Conservation (phyloP, 1,139 yeast species). For the Yamadazyma buinensis region DNA sequence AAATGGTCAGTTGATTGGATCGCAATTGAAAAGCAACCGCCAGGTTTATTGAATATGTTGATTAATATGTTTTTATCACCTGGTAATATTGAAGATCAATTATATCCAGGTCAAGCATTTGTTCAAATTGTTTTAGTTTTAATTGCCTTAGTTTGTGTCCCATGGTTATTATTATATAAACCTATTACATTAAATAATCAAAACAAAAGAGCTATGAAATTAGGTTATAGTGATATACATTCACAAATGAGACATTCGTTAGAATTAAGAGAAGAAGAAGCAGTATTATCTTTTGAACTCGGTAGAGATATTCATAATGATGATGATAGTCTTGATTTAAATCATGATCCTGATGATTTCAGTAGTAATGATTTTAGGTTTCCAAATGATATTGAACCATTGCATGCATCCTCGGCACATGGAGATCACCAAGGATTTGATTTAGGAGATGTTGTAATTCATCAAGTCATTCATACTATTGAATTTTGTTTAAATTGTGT, state of each 20-base stretch:
- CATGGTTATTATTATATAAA: constrained; percentile 86
- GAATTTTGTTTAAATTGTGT: constrained; percentile 97
- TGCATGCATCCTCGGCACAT: constrained; percentile 24
- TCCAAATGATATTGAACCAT: constrained; percentile 48
- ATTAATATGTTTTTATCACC: constrained; percentile 96
- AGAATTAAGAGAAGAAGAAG: constrained; percentile 33
- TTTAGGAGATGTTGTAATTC: constrained; percentile 92
- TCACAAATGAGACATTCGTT: constrained; percentile 30
- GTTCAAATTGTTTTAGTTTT: constrained; percentile 73
- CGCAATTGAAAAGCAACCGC: constrained; percentile 70
- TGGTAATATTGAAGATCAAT: constrained; percentile 76
- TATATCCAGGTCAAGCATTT: constrained; percentile 79
- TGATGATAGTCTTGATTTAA: constrained; percentile 15
- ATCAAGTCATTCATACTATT: constrained; percentile 97
- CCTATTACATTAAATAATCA: constrained; percentile 65
- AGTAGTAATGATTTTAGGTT: constrained; percentile 25
- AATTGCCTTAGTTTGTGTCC: constrained; percentile 85
- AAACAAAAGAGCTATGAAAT: constrained; percentile 28
- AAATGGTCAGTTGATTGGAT: constrained; percentile 97
- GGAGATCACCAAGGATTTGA: constrained; percentile 52
- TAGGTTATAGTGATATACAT: constrained; percentile 35
- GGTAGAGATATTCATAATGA: constrained; percentile 9
- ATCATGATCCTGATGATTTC: constrained; percentile 18
- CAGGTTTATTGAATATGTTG: constrained; percentile 90
- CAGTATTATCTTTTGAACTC: constrained; percentile 23